Evolutionary conservation across 2,329 filamentous ascomycete species (phyloP), one percentile per base, ranked within the genome.

Genomic region (Calonectria hawksworthii): DNA sequence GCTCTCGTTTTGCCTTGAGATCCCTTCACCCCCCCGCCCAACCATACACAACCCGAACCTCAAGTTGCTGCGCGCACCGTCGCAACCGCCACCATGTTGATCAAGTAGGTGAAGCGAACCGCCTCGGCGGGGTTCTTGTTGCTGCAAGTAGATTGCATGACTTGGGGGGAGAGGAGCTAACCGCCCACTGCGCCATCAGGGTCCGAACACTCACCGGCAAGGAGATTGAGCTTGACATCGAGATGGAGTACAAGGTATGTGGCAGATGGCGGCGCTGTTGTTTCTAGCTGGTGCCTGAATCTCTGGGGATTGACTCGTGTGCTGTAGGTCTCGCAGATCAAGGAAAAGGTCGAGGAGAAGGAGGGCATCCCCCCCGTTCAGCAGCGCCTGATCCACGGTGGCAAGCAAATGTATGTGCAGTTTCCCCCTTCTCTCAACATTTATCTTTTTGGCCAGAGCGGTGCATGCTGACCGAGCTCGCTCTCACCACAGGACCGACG

Each of bases 261-360:
- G n/a, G 21, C 38, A 51, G 34, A 47, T 9, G 18, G 10, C 18
- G 14, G 10, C 14, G 56, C 8, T 28, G 10, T 21, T 13, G 44
- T 23, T n/a, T 41, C 28, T 26, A 6, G 18, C 6, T 26, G 14
- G 47, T 41, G 23, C 21, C 26, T 54, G 56, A 32, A 36, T 26
- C 3, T 47, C 26, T 34, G 5, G 28, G 50, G 64, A n/a, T 71
- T 82, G 74, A 80, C 71, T 14, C n/a, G 21, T 28, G 23, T 38
- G 28, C 44, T 50, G 64, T 79, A 98, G 96, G 95, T 99, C 80
- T 93, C 94, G 51, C 93, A 96, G 85, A 99, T 99, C 90, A 99
- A 99, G 90, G 97, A 99, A 88, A 96, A 96, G 83, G 97, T 99
- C 71, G 97, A 99, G 87, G 97, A 99, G 89, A 99, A 99, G 88